Percentiles rank a stretch among this genome's conserved stretches.
Evolutionary conservation across 2,329 filamentous ascomycete genomes (phyloP).

Genomic region (Microascus cirrosus): DNA sequence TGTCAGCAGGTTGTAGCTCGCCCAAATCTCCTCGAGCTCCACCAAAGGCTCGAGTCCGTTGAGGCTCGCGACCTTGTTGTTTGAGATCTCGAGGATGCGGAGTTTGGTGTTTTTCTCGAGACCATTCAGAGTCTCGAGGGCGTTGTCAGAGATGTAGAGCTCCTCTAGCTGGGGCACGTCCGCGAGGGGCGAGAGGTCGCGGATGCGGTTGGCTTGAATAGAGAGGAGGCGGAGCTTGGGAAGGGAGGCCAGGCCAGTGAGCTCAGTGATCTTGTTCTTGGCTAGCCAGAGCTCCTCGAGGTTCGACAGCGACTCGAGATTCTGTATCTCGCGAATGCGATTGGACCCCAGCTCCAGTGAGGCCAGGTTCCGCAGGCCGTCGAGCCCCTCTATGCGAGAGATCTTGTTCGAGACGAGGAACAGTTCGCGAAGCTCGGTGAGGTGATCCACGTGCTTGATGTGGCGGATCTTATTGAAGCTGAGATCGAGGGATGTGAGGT

Average conservation of each 20-base stretch:
- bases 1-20: slow-evolving; percentile 71
- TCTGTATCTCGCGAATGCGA: slow-evolving; percentile 77
- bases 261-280: slow-evolving; percentile 89
- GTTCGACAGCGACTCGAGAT: slow-evolving; percentile 63
- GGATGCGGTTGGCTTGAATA: slow-evolving; percentile 91
- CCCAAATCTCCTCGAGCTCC: slow-evolving; percentile 85
- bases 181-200: slow-evolving; percentile 64
- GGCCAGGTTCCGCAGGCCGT: slow-evolving; percentile 60
- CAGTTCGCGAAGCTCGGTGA: slow-evolving; percentile 69
- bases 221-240: slow-evolving; percentile 77
- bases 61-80: slow-evolving; percentile 71
- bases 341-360: slow-evolving; percentile 91
- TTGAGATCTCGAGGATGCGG: slow-evolving; percentile 76
- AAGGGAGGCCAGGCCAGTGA: slow-evolving; percentile 65
- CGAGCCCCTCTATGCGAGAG: slow-evolving; percentile 71
- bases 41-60: slow-evolving; percentile 57
- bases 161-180: slow-evolving; percentile 71
- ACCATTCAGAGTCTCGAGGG: slow-evolving; percentile 65
- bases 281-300: slow-evolving; percentile 90
- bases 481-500: slow-evolving; percentile 73
- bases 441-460: slow-evolving; percentile 76
- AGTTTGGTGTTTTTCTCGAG: slow-evolving; percentile 58
- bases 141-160: slow-evolving; percentile 91
- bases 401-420: slow-evolving; percentile 97
- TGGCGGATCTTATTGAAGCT: slow-evolving; percentile 99